Conservation (phyloP, 768 basidiomycete species). For the Pilatotrama ljubarskyi region DNA sequence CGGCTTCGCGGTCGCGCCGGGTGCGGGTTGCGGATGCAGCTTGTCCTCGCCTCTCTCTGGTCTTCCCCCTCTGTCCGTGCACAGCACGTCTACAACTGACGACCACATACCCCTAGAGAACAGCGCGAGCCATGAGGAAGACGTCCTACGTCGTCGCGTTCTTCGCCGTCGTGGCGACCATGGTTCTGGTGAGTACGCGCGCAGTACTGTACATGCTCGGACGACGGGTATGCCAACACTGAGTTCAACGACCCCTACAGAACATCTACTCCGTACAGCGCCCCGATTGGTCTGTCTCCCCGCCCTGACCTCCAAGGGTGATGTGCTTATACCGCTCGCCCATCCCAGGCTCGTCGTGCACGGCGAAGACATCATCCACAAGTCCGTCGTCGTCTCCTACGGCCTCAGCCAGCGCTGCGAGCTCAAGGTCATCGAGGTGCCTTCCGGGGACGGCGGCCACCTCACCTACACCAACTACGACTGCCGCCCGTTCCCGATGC, state of each 20-base stretch:
- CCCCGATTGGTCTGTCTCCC: conserved; percentile 57
- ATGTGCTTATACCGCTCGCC: conserved; percentile 8
- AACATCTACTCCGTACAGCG: conserved; percentile 56
- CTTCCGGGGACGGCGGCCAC: conserved; percentile 43
- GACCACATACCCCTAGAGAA: not conserved
- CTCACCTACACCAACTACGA: conserved; percentile 55
- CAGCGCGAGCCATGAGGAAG: conserved; percentile 56
- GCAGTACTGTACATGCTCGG: not conserved
- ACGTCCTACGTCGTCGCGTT: conserved; percentile 69
- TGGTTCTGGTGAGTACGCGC: conserved; percentile 49
- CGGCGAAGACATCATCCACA: conserved; percentile 45
- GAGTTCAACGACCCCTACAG: conserved; percentile 34
- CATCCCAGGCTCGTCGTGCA: conserved; percentile 39
- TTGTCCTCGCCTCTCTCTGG: not conserved
- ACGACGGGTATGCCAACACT: not conserved
- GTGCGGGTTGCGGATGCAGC: conserved; percentile 11
- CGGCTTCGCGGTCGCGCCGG: conserved; percentile 1
- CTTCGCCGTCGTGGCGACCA: conserved; percentile 49
- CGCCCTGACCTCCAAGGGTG: not conserved
- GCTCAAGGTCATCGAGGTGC: conserved; percentile 47
- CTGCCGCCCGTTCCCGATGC: conserved; percentile 66
- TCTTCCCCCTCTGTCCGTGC: not conserved
- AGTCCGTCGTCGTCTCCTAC: conserved; percentile 52
- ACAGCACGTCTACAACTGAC: not conserved
- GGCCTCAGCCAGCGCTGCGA: conserved; percentile 63